A percentile compares a stretch with the other conserved stretches of the same genome.
Evolutionary conservation across 129 eudicot species (phyloP).

Genomic region (Sambucus nigra): DNA sequence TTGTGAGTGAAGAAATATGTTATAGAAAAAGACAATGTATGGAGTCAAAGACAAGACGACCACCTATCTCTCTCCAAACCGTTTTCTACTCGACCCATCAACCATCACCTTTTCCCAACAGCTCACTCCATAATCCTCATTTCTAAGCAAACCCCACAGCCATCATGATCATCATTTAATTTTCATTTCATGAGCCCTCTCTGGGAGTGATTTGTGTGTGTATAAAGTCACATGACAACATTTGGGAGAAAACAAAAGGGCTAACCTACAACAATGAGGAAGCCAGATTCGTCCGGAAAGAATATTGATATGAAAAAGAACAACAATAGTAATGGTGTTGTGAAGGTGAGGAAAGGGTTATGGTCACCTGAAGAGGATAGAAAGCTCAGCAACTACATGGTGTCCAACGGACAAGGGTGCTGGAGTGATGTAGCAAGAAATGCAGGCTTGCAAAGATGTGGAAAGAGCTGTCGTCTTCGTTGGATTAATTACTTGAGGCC

Average conservation of each 20-base stretch:
- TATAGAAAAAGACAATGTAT: constrained; percentile 26
- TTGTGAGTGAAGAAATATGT: constrained; percentile 37
- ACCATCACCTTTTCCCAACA: constrained; percentile 36
- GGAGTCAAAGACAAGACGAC: constrained; percentile 63
- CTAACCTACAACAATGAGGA: constrained; percentile 39
- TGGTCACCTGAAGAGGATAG: constrained; percentile 94
- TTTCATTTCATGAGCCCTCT: constrained; percentile 7
- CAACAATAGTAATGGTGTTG: constrained; percentile 8
- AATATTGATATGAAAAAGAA: constrained; percentile 2
- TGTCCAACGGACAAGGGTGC: constrained; percentile 73
- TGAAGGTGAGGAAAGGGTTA: constrained; percentile 62
- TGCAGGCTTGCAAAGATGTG: constrained; percentile 80
- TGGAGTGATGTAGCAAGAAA: constrained; percentile 89
- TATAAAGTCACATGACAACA: constrained; percentile 55
- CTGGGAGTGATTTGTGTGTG: constrained; percentile 11
- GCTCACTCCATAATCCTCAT: constrained; percentile 34
- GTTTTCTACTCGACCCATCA: constrained; percentile 49
- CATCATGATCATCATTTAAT: constrained; percentile 47
- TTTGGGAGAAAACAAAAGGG: constrained; percentile 19
- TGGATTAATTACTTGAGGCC: constrained; percentile 91
- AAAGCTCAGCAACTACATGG: constrained; percentile 68
- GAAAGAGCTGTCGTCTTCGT: constrained; percentile 75
- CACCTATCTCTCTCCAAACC: constrained; percentile 53
- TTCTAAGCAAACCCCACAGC: constrained; percentile 93
- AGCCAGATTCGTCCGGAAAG: constrained; percentile 30